A percentile compares a stretch with the other conserved stretches of the same genome.
Conservation (phyloP, 768 basidiomycete genomes). For the Lentinula sp. region DNA sequence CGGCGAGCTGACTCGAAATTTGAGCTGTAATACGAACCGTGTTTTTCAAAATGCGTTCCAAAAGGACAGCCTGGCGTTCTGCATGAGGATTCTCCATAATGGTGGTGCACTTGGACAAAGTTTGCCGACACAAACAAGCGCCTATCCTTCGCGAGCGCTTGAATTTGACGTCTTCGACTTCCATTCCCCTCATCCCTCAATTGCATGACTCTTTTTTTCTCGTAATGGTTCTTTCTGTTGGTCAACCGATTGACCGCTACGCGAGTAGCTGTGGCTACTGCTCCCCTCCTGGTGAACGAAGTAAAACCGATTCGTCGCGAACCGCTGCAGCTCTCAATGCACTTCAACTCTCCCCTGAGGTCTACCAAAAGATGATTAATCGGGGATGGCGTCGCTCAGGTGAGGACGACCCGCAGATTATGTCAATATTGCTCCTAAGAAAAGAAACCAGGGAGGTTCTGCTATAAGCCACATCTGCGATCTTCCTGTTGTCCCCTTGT, state of each 20-base stretch:
- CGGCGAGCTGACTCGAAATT: background rate
- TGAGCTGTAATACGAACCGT: conserved; percentile 45
- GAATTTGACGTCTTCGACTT: no score
- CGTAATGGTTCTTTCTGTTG: conserved; percentile 23
- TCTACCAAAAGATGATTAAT: conserved; percentile 79
- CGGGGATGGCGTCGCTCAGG: conserved; percentile 83
- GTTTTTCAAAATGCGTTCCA: conserved; percentile 89
- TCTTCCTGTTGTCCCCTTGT: conserved; percentile 71
- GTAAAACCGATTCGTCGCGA: conserved; percentile 31
- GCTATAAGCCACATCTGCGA: conserved; percentile 84
- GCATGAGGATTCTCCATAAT: conserved; percentile 94
- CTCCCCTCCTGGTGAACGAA: conserved; percentile 45
- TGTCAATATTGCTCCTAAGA: background rate
- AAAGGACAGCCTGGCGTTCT: conserved; percentile 83
- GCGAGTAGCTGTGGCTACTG: conserved; percentile 65
- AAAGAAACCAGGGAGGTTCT: conserved; percentile 43
- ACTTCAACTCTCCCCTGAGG: conserved; percentile 45
- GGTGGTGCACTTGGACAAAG: background rate
- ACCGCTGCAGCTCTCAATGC: conserved; percentile 46
- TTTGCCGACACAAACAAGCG: no score
- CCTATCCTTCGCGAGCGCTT: no score
- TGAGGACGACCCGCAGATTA: conserved; percentile 1
- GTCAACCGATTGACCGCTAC: conserved; percentile 24
- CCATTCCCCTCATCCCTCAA: background rate
- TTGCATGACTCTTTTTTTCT: background rate